Evolutionary conservation across 2,329 filamentous ascomycete genomes (phyloP).

Genomic region (Stagonosporopsis rhizophila): DNA sequence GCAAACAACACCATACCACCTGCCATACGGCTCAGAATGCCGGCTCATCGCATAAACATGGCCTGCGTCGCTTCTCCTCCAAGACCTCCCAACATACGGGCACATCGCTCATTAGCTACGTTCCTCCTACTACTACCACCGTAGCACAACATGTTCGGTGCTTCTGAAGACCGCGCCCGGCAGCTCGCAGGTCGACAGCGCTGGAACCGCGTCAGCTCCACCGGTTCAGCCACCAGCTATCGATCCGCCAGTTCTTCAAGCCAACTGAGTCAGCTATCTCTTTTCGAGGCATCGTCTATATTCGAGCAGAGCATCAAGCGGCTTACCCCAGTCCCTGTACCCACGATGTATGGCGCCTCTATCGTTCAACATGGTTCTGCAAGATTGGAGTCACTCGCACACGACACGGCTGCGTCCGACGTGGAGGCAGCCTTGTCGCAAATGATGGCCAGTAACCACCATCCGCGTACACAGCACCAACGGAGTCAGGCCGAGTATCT

Average conservation of each 20-base stretch:
- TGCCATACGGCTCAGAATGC: conserved; percentile 2
- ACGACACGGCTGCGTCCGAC: neutral
- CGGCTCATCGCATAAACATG: conserved; percentile 13
- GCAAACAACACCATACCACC: conserved; percentile 15
- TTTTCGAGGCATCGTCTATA: conserved; percentile 10
- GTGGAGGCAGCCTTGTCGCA: conserved; percentile 10
- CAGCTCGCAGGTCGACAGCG: conserved; percentile 44
- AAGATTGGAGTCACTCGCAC: neutral
- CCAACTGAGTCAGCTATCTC: conserved; percentile 17
- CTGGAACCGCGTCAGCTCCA: conserved; percentile 35
- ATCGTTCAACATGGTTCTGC: neutral
- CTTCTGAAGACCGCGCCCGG: conserved; percentile 44
- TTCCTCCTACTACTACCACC: conserved; percentile 2
- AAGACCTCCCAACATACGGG: conserved; percentile 5
- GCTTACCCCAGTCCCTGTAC: neutral
- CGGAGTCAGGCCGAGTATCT: conserved; percentile 33
- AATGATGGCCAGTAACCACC: conserved; percentile 1
- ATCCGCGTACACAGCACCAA: conserved; percentile 23
- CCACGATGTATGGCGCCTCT: neutral
- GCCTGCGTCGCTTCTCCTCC: conserved; percentile 5
- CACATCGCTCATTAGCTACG: conserved; percentile 14
- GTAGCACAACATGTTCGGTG: conserved; percentile 40
- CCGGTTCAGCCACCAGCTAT: conserved; percentile 24
- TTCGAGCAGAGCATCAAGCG: conserved; percentile 11
- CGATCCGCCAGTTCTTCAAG: conserved; percentile 26